Percentiles rank a stretch among this genome's conserved stretches.
phyloP scores from a whole-genome alignment of 169 alveolate genomes.

The Neospora caninum region DNA sequence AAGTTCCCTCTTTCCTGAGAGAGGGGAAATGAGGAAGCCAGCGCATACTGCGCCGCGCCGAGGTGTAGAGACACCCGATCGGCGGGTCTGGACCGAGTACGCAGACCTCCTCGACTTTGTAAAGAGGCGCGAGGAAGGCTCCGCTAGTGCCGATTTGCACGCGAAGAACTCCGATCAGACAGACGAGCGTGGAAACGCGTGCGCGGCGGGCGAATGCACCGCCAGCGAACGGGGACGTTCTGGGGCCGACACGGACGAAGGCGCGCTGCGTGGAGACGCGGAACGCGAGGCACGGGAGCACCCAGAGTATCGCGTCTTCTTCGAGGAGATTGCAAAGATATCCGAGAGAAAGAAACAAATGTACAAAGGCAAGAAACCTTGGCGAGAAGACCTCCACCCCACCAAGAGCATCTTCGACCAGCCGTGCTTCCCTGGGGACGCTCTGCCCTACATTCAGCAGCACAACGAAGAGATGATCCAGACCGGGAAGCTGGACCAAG shows the following conservation, averaged over 20 bases:
- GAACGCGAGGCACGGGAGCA: not conserved
- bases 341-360: slow-evolving; percentile 1
- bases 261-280: not conserved
- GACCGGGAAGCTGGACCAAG: not conserved
- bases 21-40: too few relatives aligned
- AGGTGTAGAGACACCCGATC: not conserved
- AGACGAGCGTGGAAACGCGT: not conserved
- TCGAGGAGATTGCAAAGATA: slow-evolving; percentile 4
- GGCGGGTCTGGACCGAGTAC: not conserved
- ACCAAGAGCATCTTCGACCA: slow-evolving; percentile 27
- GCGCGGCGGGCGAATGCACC: not conserved
- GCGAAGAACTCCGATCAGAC: not conserved
- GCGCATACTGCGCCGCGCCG: not conserved
- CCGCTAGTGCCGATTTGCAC: not conserved
- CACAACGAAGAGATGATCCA: slow-evolving; percentile 27
- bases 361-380: slow-evolving; percentile 23
- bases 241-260: not conserved
- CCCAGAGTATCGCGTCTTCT: not conserved
- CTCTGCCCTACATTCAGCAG: not conserved
- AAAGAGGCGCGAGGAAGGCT: not conserved
- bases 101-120: not conserved
- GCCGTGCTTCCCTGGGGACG: slow-evolving; percentile 23
- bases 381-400: slow-evolving; percentile 33
- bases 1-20: too few relatives aligned
- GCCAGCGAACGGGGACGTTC: not conserved